A percentile compares a stretch with the other conserved stretches of the same genome.
Evolutionary conservation across 202 grass and related monocot species (phyloP).

Genomic region (Zoysia matrella): DNA sequence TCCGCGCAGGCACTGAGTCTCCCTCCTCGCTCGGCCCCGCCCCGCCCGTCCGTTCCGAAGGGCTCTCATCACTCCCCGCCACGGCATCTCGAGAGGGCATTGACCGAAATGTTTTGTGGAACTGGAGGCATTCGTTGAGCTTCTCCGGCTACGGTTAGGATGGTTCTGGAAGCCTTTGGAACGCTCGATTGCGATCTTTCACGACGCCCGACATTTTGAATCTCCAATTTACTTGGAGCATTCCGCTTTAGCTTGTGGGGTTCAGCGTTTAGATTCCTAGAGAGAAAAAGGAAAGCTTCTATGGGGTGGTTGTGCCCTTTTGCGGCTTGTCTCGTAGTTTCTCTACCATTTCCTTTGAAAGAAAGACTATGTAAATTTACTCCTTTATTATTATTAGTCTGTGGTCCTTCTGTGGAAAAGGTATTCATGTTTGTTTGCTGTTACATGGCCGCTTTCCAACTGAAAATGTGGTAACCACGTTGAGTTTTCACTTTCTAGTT

Average conservation of each 20-base stretch:
- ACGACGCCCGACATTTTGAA: neutral
- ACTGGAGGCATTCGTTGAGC: neutral
- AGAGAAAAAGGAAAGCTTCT: slow-evolving; percentile 28
- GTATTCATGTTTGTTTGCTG: neutral
- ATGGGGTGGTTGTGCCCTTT: slow-evolving; percentile 11
- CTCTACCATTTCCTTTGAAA: slow-evolving; percentile 33
- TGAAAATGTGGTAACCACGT: slow-evolving; percentile 10
- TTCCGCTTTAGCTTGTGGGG: slow-evolving; percentile 35
- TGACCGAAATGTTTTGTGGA: neutral
- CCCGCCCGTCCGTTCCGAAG: neutral
- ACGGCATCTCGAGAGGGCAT: neutral
- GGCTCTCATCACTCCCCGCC: neutral
- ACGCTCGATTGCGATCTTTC: slow-evolving; percentile 4
- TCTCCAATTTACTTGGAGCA: slow-evolving; percentile 8
- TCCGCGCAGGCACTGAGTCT: slow-evolving; percentile 59
- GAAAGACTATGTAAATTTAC: slow-evolving; percentile 34
- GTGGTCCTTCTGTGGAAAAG: slow-evolving; percentile 19
- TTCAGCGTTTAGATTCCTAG: slow-evolving; percentile 23
- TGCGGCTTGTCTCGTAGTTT: slow-evolving; percentile 28
- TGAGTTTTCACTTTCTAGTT: neutral
- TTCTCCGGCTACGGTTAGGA: neutral
- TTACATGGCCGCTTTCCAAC: neutral
- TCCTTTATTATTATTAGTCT: neutral
- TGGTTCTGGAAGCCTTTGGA: slow-evolving; percentile 31
- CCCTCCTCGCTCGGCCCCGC: neutral